Evolutionary conservation across 2,329 filamentous ascomycete species (phyloP), one percentile per base, ranked within the genome.

Genomic region (Neonectria ditissima): DNA sequence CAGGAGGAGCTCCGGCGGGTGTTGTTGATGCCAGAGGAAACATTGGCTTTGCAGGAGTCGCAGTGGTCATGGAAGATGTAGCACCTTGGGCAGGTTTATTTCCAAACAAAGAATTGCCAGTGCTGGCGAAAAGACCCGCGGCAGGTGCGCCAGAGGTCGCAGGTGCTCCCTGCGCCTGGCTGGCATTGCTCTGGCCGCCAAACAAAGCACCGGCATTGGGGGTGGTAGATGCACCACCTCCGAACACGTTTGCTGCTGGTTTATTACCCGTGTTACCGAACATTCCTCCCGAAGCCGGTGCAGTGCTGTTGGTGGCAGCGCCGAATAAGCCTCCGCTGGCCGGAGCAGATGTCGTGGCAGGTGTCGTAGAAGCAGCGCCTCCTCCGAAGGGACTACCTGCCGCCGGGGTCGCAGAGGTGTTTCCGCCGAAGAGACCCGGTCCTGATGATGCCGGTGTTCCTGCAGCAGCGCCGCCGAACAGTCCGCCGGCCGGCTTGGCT

Each of bases 1-100:
- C 71, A 1, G 85, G 84, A 59, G 86, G 86, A n/a, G 83, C 81
- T 37, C 86, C 86, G 22, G 85, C 85, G 16, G 86, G 85, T 37
- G 86, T 87, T 2, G 85, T 87, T 18, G 85, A 87, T 57, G 80
- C 78, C 34, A 86, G 70, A n/a, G 75, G 69, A 59, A 86, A 82
- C 56, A 79, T 63, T 16, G 84, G 81, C 74, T 86, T 87, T n/a
- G 78, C 77, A 24, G 78, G 75, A 53, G 80, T 79, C 20, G 78
- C 74, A 22, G 80, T 68, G 4, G 74, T 69, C 22, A 73, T 67
- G 28, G 73, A 61, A n/a, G 73, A 65, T 8, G 76, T 66, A 30
- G 76, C 64, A 8, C 43, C 44, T 69, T 68, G 26, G 70, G 65
- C 22, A 44, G 52, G 7, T 30, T 65, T 68, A 56, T 58, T 65